Conservation (phyloP, 371 early-diverging fungal genomes). For the Mortierella sp. region DNA sequence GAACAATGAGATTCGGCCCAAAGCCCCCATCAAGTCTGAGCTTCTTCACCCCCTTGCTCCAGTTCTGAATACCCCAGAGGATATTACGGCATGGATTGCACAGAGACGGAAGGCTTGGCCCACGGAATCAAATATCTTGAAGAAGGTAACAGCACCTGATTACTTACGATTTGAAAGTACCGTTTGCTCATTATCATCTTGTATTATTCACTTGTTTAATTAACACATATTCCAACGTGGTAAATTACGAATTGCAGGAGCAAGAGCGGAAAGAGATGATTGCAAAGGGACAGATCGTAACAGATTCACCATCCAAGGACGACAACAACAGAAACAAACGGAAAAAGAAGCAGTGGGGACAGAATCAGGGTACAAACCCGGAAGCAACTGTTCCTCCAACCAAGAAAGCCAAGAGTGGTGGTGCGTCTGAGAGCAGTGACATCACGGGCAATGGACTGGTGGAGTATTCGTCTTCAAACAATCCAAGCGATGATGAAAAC, state of each 20-base stretch:
- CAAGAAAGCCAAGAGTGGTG: constrained; percentile 17
- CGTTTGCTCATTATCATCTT: not conserved
- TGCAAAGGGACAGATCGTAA: constrained; percentile 44
- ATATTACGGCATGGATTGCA: constrained; percentile 50
- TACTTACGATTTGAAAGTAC: not conserved
- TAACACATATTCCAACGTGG: not conserved
- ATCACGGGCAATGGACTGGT: constrained; percentile 3
- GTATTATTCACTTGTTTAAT: not conserved
- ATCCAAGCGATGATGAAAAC: constrained; percentile 28
- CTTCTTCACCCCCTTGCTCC: constrained; percentile 33
- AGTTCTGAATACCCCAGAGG: constrained; percentile 42
- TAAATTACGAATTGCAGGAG: constrained; percentile 1
- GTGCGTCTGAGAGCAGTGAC: not conserved
- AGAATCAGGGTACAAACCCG: not conserved
- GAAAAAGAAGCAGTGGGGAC: constrained; percentile 6
- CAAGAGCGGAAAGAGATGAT: constrained; percentile 49
- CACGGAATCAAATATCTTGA: constrained; percentile 34
- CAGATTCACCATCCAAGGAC: constrained; percentile 8
- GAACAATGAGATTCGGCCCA: constrained; percentile 3
- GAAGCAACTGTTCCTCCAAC: not conserved
- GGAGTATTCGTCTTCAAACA: constrained; percentile 6
- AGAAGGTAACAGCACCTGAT: constrained; percentile 13
- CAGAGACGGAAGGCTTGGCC: constrained; percentile 49
- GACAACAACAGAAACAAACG: constrained; percentile 5
- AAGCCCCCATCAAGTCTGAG: constrained; percentile 12